phyloP scores from a whole-genome alignment of 768 basidiomycete species.

The Mycena indigotica region DNA sequence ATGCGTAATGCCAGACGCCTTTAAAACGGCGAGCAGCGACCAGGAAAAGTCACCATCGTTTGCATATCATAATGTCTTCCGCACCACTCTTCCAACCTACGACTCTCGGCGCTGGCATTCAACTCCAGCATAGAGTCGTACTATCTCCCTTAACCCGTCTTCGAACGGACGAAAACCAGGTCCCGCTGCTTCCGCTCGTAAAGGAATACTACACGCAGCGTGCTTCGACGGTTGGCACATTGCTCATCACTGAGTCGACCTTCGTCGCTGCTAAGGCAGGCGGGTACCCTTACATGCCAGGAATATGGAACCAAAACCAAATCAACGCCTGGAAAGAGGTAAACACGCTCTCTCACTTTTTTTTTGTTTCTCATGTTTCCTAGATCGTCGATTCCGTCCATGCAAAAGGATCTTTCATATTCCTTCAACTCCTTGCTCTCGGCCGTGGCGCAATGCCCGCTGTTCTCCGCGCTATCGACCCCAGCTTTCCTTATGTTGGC shows the following conservation, averaged over 20 bases:
- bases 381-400: constrained; percentile 52
- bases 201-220: constrained; percentile 36
- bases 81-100: constrained; percentile 10
- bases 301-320: constrained; percentile 46
- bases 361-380: neutral
- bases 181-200: constrained; percentile 31
- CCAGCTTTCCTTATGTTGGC: constrained; percentile 24
- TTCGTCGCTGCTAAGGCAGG: constrained; percentile 31
- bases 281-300: constrained; percentile 37
- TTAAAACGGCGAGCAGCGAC: too few relatives aligned
- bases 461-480: constrained; percentile 31
- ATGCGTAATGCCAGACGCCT: too few relatives aligned
- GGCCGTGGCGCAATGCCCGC: constrained; percentile 33
- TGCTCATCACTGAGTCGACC: constrained; percentile 46
- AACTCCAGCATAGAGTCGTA: constrained; percentile 34
- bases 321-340: constrained; percentile 46
- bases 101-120: neutral
- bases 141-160: constrained; percentile 38
- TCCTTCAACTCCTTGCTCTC: constrained; percentile 49
- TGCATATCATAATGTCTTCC: neutral
- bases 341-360: neutral
- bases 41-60: too few relatives aligned
- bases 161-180: constrained; percentile 27
- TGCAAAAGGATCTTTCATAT: constrained; percentile 46
- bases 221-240: constrained; percentile 34